Base-by-base conservation (phyloP, 2,329 filamentous ascomycete genomes). In the Fusarium poae region DNA sequence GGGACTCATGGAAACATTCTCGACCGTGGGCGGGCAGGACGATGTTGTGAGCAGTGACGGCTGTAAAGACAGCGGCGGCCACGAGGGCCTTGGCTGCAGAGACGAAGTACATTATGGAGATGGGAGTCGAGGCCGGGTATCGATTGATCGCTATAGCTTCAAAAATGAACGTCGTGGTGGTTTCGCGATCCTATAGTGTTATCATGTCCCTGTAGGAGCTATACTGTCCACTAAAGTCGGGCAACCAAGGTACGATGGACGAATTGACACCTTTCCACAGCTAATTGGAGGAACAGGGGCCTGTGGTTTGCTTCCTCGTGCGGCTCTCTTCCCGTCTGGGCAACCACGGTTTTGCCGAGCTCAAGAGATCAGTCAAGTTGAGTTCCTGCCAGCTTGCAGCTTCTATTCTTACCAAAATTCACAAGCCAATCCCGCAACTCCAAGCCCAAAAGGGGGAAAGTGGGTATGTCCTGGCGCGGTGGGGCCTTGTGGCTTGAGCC, bases 1-100 rank as follows among this genome's bases (percentile, higher is more conserved):
- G 89, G 74, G 85, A 82, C 84, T 99, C 96, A 85, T 97, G 92
- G 87, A 98, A 99, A 85, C 96, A 99, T 85, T 99, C 96, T 82
- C 94, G 89, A 77, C 93, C 92, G 82, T 99, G 94, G 74, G 94
- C 91, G 68, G 91, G 91, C 77, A 99, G 90, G 80, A 96, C 93
- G 82, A 99, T 98, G 85, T 97, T 98, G 88, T 99, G 96, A 74
- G 93, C 93, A 55, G 88, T 86, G 71, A 90, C 85, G 74, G 88
- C 86, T 74, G 89, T 84, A 73, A 82, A 78, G 75, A 80, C 72
- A 66, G 80, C 77, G 55, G 79, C 80, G 57, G 78, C 79, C 72
- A 83, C 74, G 68, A 83, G 69, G 51, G 80, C 75, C 78, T 78
- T 81, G 78, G 82, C 82, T 59, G 83, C 79, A 54, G 67, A 68